phyloP scores from a whole-genome alignment of 139 green algal genomes.

The Chlamydomonas asymmetrica region DNA sequence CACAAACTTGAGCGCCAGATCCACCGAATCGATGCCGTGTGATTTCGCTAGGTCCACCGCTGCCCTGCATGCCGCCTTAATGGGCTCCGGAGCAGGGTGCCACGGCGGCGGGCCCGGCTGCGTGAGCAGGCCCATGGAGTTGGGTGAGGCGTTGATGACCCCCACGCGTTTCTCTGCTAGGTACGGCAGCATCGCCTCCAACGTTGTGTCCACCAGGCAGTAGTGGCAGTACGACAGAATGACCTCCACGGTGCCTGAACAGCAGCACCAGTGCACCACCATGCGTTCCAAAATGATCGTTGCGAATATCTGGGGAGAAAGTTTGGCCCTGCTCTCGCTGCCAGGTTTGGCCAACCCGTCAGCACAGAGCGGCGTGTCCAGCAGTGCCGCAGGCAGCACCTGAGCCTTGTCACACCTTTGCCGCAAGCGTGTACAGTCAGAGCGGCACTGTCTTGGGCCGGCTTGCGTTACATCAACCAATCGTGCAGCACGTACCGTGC shows the following conservation, averaged over 20 bases:
- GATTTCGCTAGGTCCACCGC: slow-evolving; percentile 54
- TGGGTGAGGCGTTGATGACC: slow-evolving; percentile 83
- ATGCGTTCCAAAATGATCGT: no score
- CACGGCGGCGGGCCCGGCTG: slow-evolving; percentile 79
- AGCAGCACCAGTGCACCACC: neutral
- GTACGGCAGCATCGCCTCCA: slow-evolving; percentile 65
- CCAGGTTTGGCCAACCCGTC: no score
- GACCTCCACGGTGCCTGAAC: slow-evolving; percentile 76
- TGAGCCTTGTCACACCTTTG: no score
- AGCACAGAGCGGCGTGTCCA: no score
- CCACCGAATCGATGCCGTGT: slow-evolving; percentile 54
- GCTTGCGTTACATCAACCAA: no score
- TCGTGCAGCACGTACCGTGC: no score
- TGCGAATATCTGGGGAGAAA: no score
- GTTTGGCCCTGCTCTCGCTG: no score
- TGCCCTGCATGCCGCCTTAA: slow-evolving; percentile 59
- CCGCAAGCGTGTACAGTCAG: no score
- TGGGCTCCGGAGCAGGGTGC: slow-evolving; percentile 82
- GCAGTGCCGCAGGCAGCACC: no score
- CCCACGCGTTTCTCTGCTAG: slow-evolving; percentile 66
- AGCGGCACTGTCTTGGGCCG: no score
- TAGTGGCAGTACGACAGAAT: slow-evolving; percentile 95
- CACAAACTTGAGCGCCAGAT: slow-evolving; percentile 67
- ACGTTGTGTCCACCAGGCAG: slow-evolving; percentile 76
- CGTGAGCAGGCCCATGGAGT: slow-evolving; percentile 94